phyloP scores from a whole-genome alignment of 208 protist genomes.

The Vickermania spadyakhi region DNA sequence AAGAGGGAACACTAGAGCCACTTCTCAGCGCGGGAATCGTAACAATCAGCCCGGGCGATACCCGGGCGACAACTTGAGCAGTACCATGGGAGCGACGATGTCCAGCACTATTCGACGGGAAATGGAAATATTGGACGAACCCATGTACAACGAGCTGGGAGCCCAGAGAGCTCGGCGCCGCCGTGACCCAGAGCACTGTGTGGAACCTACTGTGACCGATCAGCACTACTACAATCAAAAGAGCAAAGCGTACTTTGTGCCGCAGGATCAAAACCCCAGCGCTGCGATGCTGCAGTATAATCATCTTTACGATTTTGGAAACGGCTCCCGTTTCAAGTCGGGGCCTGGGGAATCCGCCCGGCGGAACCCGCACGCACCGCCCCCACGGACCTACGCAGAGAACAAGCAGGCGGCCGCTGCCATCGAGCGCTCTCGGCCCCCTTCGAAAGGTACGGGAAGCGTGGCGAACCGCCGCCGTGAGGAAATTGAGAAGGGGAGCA shows the following conservation, averaged over 20 bases:
- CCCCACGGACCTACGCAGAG: constrained; percentile 12
- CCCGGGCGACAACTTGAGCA: constrained; percentile 1
- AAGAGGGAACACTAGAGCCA: background rate
- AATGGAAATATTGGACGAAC: constrained; percentile 35
- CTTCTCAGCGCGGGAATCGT: background rate
- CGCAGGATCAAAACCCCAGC: constrained; percentile 34
- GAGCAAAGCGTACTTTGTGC: constrained; percentile 81
- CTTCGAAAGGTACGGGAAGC: background rate
- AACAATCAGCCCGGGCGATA: constrained; percentile 4
- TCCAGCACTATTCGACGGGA: constrained; percentile 30
- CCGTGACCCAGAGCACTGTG: constrained; percentile 26
- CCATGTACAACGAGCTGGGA: constrained; percentile 31
- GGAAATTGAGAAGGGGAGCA: constrained; percentile 20
- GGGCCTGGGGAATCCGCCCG: constrained; percentile 9
- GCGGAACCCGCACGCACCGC: constrained; percentile 23
- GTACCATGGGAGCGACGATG: constrained; percentile 14
- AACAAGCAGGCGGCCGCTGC: constrained; percentile 7
- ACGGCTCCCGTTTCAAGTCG: constrained; percentile 58
- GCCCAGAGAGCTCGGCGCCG: constrained; percentile 26
- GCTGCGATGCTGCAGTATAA: constrained; percentile 67
- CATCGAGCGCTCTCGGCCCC: background rate
- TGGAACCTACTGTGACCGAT: constrained; percentile 19
- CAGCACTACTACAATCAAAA: constrained; percentile 83
- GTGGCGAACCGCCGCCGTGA: constrained; percentile 7
- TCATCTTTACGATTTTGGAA: constrained; percentile 73